Conservation (phyloP, 768 basidiomycete species). For the Tulasnella sp. region DNA sequence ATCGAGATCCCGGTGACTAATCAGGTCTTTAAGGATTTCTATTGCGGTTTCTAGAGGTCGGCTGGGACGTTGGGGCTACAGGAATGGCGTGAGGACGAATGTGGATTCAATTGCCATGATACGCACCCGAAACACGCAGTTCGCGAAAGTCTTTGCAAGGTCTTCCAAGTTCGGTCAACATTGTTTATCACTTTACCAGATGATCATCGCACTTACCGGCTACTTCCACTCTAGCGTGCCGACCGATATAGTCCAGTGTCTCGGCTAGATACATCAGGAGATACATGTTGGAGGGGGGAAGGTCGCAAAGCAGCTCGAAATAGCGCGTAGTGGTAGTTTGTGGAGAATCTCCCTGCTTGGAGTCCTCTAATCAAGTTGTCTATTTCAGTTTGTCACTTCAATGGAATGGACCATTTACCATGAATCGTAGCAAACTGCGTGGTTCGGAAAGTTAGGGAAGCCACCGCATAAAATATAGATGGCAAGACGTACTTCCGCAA, state of each 20-base stretch:
- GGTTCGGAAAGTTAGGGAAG: neutral
- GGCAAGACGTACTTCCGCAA: neutral
- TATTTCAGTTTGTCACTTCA: neutral
- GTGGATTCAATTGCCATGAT: neutral
- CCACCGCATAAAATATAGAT: neutral
- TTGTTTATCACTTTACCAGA: neutral
- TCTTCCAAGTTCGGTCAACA: neutral
- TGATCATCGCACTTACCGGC: neutral
- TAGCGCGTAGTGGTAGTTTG: neutral
- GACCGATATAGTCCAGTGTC: neutral
- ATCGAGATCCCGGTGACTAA: neutral
- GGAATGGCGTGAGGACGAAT: neutral
- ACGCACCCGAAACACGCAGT: neutral
- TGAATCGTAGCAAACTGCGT: neutral
- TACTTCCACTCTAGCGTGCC: neutral
- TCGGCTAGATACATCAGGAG: neutral
- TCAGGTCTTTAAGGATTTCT: neutral
- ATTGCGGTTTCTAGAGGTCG: neutral
- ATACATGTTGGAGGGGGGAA: constrained; percentile 9
- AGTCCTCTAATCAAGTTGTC: neutral
- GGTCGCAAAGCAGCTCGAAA: neutral
- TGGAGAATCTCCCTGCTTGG: neutral
- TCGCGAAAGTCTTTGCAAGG: neutral
- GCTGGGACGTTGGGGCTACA: neutral
- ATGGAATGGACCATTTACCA: neutral